Conservation (phyloP, 2,329 filamentous ascomycete genomes). For the Apiospora koreana region DNA sequence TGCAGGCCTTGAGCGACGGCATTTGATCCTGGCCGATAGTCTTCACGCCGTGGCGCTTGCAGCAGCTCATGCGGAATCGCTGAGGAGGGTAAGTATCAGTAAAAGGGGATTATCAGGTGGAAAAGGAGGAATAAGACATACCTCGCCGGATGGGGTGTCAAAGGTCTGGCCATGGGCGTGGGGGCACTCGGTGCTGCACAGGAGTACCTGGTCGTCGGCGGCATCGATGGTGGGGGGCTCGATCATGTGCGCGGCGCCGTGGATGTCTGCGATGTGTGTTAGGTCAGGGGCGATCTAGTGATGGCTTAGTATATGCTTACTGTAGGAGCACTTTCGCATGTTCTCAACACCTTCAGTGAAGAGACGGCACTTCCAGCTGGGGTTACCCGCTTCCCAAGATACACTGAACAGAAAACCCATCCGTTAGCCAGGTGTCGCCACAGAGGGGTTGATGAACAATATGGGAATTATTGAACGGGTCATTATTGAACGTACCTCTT, state of each 20-base stretch:
- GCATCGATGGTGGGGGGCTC: background rate
- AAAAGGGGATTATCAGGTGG: background rate
- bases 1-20: constrained; percentile 1
- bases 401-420: background rate
- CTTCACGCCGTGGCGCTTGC: background rate
- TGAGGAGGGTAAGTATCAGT: background rate
- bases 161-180: background rate
- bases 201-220: background rate
- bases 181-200: background rate
- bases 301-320: background rate
- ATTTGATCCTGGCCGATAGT: background rate
- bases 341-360: background rate
- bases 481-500: background rate
- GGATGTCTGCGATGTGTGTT: background rate
- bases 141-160: constrained; percentile 41
- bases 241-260: background rate
- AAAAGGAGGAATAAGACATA: constrained; percentile 25
- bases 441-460: no score
- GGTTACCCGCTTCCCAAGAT: background rate
- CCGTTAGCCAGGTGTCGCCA: no score
- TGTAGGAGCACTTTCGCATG: background rate
- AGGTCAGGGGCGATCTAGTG: no score
- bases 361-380: background rate
- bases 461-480: no score
- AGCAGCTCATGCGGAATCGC: constrained; percentile 4